A percentile compares a stretch with the other conserved stretches of the same genome.
Conservation (phyloP, 2,329 filamentous ascomycete genomes). For the Fonsecaea pedrosoi region DNA sequence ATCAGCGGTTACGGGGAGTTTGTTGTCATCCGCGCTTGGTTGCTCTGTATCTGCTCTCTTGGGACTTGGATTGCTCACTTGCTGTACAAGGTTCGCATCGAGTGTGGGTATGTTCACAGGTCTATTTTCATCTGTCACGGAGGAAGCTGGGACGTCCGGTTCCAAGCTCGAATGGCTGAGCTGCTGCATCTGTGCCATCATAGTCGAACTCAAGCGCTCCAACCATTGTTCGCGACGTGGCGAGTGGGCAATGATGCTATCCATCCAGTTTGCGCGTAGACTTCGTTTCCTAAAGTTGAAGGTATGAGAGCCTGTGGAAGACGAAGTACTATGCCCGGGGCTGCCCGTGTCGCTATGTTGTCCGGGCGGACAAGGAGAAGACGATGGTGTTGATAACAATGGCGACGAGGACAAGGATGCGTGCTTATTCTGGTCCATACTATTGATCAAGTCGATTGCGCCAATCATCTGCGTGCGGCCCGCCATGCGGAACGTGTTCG, state of each 20-base stretch:
- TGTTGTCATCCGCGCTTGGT: not conserved
- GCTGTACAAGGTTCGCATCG: not conserved
- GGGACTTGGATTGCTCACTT: not conserved
- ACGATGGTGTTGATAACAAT: not conserved
- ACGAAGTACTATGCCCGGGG: not conserved
- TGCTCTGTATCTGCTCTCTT: not conserved
- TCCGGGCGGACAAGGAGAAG: not conserved
- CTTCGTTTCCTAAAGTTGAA: not conserved
- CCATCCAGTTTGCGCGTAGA: not conserved
- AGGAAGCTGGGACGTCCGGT: not conserved
- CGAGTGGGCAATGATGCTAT: not conserved
- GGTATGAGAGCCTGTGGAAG: not conserved
- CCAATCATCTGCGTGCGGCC: slow-evolving; percentile 10
- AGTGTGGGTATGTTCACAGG: not conserved
- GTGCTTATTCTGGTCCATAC: not conserved
- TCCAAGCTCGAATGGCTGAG: not conserved
- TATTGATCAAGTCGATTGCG: slow-evolving; percentile 3
- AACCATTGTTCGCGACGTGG: not conserved
- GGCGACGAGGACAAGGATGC: not conserved
- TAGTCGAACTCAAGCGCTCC: not conserved
- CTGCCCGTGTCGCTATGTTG: not conserved
- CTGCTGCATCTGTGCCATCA: not conserved
- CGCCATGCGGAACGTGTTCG: slow-evolving; percentile 8
- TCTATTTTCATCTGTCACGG: not conserved
- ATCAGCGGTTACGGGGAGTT: not conserved